Evolutionary conservation across 2,329 filamentous ascomycete species (phyloP), one percentile per base, ranked within the genome.

Genomic region (Trichoderma hamatum): DNA sequence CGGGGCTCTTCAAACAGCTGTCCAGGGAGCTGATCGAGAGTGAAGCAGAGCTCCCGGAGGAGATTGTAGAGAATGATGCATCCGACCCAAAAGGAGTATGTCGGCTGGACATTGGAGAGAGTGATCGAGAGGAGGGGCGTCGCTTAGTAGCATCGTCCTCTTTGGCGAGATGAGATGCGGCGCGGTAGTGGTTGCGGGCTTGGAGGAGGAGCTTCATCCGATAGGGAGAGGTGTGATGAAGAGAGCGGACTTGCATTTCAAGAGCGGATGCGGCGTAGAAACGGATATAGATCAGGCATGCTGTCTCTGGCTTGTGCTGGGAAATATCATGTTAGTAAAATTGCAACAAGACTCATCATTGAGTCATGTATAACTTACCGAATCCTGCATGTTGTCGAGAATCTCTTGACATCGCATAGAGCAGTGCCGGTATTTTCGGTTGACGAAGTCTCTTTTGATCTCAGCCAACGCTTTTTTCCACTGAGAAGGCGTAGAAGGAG

Each of bases 181-280:
- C 76, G 70, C 80, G 76, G 74, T 88, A 89, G 73, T 88, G 84
- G 4, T 78, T 75, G 60, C 82, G 82, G 5, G 86, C 85, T 72
- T 87, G 82, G 43, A 81, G 78, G 6, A 89, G 80, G 7, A 89
- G 79, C 66, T 76, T 82, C 39, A 78, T 78, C 55, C 85, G 84
- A 71, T 84, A 80, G 2, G 81, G 76, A 0, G 84, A 84, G 2
- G 80, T 81, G 13, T 80, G 77, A 19, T 82, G 81, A 9, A 87
- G 78, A 43, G 82, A 80, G 32, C 83, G 81, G 1, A 85, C 85
- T 72, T 86, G 85, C 79, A 85, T 84, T 73, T 89, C 87, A 52
- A 87, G 81, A 16, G 86, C 84, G n/a, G 82, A 84, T 24, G 87
- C 87, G n/a, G 86, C 86, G 71, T 88, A 89, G 75, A 89, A 88